phyloP scores from a whole-genome alignment of 305 asterid genomes.

The Fraxinus greggii region DNA sequence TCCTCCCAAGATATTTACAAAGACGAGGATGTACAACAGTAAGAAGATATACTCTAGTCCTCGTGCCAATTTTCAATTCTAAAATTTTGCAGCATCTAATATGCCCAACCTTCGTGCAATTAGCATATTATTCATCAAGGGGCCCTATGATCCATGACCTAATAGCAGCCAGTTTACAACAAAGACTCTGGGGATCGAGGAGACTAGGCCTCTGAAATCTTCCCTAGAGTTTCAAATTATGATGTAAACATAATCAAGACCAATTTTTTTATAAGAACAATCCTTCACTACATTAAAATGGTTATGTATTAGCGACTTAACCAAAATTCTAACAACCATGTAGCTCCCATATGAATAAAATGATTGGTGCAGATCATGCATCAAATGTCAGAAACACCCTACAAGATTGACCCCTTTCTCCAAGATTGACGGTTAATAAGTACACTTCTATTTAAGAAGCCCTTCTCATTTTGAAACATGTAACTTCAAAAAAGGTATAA shows the following conservation, averaged over 20 bases:
- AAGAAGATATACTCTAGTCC: slow-evolving; percentile 14
- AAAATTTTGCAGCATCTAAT: slow-evolving; percentile 11
- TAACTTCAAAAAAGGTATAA: neutral
- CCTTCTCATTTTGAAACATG: neutral
- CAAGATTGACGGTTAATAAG: neutral
- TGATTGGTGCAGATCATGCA: neutral
- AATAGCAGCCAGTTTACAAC: neutral
- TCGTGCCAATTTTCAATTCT: slow-evolving; percentile 18
- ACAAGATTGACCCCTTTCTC: neutral
- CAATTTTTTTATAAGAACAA: neutral
- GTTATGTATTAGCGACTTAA: neutral
- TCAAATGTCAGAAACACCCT: slow-evolving; percentile 10
- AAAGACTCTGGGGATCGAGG: neutral
- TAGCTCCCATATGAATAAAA: neutral
- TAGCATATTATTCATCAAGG: slow-evolving; percentile 7
- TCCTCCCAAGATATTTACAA: slow-evolving; percentile 13
- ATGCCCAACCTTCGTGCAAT: slow-evolving; percentile 6
- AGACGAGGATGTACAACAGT: neutral
- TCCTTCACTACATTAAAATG: neutral
- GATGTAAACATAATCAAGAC: neutral
- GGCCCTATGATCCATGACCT: neutral
- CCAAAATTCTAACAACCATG: neutral
- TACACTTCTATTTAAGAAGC: slow-evolving; percentile 1
- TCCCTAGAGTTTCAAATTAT: neutral
- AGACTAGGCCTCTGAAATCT: neutral